Evolutionary conservation across 495 filamentous ascomycete species (phyloP).

Genomic region (Hyphodiscus hymeniophilus): DNA sequence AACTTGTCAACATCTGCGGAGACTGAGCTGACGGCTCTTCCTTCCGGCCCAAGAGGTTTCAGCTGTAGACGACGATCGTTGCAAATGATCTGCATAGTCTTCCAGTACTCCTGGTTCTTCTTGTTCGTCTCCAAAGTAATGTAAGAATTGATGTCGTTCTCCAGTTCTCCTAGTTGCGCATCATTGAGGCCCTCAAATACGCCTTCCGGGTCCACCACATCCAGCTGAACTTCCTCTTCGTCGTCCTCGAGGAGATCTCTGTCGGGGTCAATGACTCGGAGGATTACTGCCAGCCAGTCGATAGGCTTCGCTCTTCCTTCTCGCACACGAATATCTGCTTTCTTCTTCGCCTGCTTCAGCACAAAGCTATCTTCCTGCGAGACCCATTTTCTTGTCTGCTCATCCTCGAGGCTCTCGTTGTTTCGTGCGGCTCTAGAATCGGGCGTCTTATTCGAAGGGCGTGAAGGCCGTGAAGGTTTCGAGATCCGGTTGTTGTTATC

Average conservation of each 20-base stretch:
- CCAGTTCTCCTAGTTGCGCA: constrained; percentile 64
- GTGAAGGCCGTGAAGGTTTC: constrained; percentile 14
- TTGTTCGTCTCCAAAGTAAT: constrained; percentile 67
- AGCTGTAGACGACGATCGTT: constrained; percentile 64
- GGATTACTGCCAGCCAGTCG: constrained; percentile 88
- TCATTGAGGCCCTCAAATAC: constrained; percentile 71
- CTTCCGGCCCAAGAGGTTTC: constrained; percentile 51
- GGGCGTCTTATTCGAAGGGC: constrained; percentile 12
- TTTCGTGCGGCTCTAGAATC: constrained; percentile 32
- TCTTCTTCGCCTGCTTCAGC: constrained; percentile 94
- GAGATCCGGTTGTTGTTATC: constrained; percentile 20
- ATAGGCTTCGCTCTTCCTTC: constrained; percentile 88
- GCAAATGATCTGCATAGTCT: constrained; percentile 80
- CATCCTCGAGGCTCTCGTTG: constrained; percentile 60
- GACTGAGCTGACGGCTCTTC: constrained; percentile 71
- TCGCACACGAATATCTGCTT: constrained; percentile 92
- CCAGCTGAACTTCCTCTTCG: constrained; percentile 64
- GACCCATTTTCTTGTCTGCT: constrained; percentile 77
- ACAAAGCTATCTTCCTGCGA: constrained; percentile 95
- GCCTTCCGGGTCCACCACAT: constrained; percentile 72
- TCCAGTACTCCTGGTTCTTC: constrained; percentile 84
- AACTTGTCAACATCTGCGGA: constrained; percentile 82
- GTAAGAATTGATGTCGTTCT: constrained; percentile 83
- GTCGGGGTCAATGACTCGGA: constrained; percentile 81
- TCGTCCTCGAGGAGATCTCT: constrained; percentile 76